Evolutionary conservation across 2,329 filamentous ascomycete species (phyloP).

Genomic region (Xylaria sp.): DNA sequence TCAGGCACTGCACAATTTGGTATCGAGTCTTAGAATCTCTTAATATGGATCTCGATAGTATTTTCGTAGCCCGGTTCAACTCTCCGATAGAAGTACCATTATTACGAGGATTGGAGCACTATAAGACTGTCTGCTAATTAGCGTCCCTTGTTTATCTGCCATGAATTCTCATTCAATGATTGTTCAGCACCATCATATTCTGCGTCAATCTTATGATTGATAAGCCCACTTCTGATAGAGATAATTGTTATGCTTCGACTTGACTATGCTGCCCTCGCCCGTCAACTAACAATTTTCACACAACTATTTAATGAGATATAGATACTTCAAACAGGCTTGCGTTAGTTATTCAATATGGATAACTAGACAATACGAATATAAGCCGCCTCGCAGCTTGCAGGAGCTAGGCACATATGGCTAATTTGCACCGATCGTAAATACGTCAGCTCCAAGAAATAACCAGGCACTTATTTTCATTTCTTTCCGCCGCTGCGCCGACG

Average conservation of each 20-base stretch:
- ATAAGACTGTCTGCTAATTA: no score
- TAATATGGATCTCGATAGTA: not conserved
- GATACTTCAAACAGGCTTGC: constrained; percentile 17
- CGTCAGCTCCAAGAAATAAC: not conserved
- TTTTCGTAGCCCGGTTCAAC: not conserved
- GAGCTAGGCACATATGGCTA: not conserved
- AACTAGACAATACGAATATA: constrained; percentile 32
- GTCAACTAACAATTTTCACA: not conserved
- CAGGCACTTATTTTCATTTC: constrained; percentile 2
- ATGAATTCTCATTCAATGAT: no score
- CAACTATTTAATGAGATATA: not conserved
- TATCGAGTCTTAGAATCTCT: not conserved
- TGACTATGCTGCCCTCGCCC: no score
- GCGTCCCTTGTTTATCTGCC: no score
- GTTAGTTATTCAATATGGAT: constrained; percentile 24
- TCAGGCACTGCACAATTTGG: not conserved
- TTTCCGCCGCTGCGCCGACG: constrained; percentile 3
- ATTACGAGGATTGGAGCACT: no score
- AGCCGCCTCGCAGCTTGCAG: not conserved
- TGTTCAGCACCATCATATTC: no score
- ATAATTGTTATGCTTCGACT: no score
- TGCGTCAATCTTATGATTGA: no score
- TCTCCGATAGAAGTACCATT: not conserved
- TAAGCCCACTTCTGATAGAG: no score
- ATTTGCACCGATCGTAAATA: not conserved